phyloP scores from a whole-genome alignment of 2,329 filamentous ascomycete species.

The Cercospora sp. region DNA sequence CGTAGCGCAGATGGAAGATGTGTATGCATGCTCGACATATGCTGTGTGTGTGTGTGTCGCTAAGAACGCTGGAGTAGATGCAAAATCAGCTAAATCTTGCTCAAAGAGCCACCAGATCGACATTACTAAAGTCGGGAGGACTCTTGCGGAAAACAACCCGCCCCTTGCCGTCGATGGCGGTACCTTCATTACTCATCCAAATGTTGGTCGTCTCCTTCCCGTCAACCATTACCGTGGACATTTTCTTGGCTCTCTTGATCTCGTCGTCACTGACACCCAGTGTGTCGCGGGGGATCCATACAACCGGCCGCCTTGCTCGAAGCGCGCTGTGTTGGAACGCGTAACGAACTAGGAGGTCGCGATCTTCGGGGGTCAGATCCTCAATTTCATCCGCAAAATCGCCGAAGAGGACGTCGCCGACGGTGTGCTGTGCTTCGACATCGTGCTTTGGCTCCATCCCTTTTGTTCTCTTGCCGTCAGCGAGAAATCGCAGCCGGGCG shows the following conservation, averaged over 20 bases:
- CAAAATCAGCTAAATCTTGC: neutral
- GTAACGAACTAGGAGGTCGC: slow-evolving; percentile 79
- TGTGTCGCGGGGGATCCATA: slow-evolving; percentile 93
- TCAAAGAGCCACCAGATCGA: slow-evolving; percentile 79
- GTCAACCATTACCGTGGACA: slow-evolving; percentile 61
- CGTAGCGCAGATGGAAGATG: neutral
- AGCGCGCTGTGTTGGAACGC: slow-evolving; percentile 90
- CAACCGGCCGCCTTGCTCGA: slow-evolving; percentile 76
- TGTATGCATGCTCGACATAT: neutral
- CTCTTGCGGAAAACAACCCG: slow-evolving; percentile 55
- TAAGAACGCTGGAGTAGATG: neutral
- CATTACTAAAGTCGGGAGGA: slow-evolving; percentile 63
- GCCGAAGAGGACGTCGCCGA: slow-evolving; percentile 80
- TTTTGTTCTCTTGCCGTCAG: slow-evolving; percentile 23
- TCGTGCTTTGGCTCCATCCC: slow-evolving; percentile 15
- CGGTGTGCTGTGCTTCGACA: slow-evolving; percentile 64
- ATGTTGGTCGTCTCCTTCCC: slow-evolving; percentile 50
- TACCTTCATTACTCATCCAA: slow-evolving; percentile 93
- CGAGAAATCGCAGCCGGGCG: slow-evolving; percentile 28
- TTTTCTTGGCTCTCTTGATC: slow-evolving; percentile 71
- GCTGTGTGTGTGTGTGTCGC: neutral
- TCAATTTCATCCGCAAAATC: slow-evolving; percentile 91
- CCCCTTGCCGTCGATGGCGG: slow-evolving; percentile 78
- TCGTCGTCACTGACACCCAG: slow-evolving; percentile 91
- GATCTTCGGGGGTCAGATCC: slow-evolving; percentile 85